Base-by-base conservation (phyloP, 2,329 filamentous ascomycete species). In the Penicillium corylophilum region DNA sequence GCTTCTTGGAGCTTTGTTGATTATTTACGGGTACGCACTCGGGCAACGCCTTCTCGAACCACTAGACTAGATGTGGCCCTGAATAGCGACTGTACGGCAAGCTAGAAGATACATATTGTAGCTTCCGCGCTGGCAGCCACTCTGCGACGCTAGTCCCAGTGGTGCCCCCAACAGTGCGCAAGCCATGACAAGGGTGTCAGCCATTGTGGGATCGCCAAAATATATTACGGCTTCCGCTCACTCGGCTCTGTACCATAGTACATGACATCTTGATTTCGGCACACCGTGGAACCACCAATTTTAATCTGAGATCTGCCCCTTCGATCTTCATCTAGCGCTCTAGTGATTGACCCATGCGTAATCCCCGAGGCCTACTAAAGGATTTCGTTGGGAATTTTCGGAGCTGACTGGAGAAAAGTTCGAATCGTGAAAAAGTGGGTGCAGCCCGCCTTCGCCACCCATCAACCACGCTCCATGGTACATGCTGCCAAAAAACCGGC, bases 401-500 rank as follows among this genome's bases (percentile, higher is more conserved):
- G 12, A 41, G 36, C 22, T 36, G 15, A 8, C 31, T 33, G 18
- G 33, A 20, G 23, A 45, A 53, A 51, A 51, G 49, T 53, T 53
- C 48, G 49, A 9, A 46, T 28, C 8, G 16, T 9, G 18, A 13
- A 38, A 20, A 38, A 38, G 31, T 35, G 6, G 43, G 51, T 47
- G 43, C 51, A 51, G 29, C 9, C 2, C 29, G 13, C n/a, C 31
- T 40, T 60, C 10, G 51, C 53, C 56, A 59, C 58, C 47, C 40
- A 55, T 56, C 50, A 48, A 58, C 50, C 54, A 58, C 44, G 43
- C 52, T 54, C 18, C 39, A 58, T 44, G 43, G 50, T 53, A 12
- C 35, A 26, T 10, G 22, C 44, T 20, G 7, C 22, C 15, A 16
- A 36, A 45, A 57, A 56, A 45, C 48, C 7, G 51, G 42, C 7